Evolutionary conservation across 2,329 filamentous ascomycete species (phyloP).

Genomic region (Exophiala sideris): DNA sequence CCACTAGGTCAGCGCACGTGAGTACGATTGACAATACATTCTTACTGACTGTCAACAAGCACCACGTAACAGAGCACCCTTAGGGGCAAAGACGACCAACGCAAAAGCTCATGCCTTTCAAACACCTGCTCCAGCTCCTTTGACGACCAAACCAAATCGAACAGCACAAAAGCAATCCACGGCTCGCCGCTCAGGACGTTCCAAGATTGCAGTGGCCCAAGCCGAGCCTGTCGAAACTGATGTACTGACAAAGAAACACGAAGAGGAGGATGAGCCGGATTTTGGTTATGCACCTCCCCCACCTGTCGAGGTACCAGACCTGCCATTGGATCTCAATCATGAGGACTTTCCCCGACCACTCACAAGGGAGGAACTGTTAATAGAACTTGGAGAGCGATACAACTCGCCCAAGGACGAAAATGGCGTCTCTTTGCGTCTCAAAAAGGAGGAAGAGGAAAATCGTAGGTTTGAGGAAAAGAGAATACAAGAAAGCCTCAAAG

Average conservation of each 20-base stretch:
- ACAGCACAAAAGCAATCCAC: conserved; percentile 59
- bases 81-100: conserved; percentile 96
- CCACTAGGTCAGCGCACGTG: conserved; percentile 65
- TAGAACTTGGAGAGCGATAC: conserved; percentile 51
- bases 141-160: conserved; percentile 60
- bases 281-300: conserved; percentile 86
- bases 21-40: conserved; percentile 7
- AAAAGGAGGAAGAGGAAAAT: conserved; percentile 64
- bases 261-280: conserved; percentile 63
- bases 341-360: conserved; percentile 51
- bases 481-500: conserved; percentile 44
- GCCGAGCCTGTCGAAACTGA: conserved; percentile 37
- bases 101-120: conserved; percentile 71
- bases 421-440: conserved; percentile 60
- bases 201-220: conserved; percentile 47
- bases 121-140: conserved; percentile 61
- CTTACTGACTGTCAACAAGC: conserved; percentile 39
- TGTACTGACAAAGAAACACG: conserved; percentile 34
- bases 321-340: conserved; percentile 44
- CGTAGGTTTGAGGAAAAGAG: conserved; percentile 62
- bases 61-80: conserved; percentile 69
- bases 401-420: conserved; percentile 48
- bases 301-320: conserved; percentile 47
- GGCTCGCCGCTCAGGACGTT: conserved; percentile 58
- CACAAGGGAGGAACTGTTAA: conserved; percentile 53